Evolutionary conservation across 2,329 filamentous ascomycete genomes (phyloP).

Genomic region (Cytospora schulzeri): DNA sequence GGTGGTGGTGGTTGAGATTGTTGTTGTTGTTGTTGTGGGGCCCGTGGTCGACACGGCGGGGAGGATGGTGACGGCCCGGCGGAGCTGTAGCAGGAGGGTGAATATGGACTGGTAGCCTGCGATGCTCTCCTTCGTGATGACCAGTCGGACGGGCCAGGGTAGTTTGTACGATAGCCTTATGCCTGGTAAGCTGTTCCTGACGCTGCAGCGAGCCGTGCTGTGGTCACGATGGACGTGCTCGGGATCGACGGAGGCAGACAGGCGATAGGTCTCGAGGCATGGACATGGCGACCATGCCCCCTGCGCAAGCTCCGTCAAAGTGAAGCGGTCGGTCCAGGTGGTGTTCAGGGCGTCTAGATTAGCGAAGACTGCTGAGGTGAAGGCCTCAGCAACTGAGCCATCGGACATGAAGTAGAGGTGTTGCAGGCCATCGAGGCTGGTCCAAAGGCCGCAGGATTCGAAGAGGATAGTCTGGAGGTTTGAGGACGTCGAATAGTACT

Average conservation of each 20-base stretch:
- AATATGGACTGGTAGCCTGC: constrained; percentile 71
- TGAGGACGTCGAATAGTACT: constrained; percentile 69
- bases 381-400: constrained; percentile 65
- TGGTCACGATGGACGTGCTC: constrained; percentile 42
- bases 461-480: constrained; percentile 69
- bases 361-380: constrained; percentile 72
- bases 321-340: constrained; percentile 79
- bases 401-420: constrained; percentile 77
- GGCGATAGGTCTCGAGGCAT: constrained; percentile 59
- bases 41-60: constrained; percentile 62
- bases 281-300: constrained; percentile 61
- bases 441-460: constrained; percentile 66
- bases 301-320: constrained; percentile 76
- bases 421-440: constrained; percentile 67
- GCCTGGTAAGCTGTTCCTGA: constrained; percentile 61
- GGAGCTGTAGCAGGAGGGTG: constrained; percentile 75
- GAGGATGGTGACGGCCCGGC: constrained; percentile 69
- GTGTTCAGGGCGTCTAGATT: constrained; percentile 64
- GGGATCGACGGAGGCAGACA: constrained; percentile 59
- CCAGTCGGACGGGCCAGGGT: constrained; percentile 68
- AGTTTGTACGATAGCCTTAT: constrained; percentile 71
- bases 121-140: constrained; percentile 68
- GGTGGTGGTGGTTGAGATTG: too few species aligned
- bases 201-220: constrained; percentile 55
- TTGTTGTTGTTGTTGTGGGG: too few species aligned